phyloP scores from a whole-genome alignment of 1,284 basidiomycete genomes.

The Sphagnurus paluster region DNA sequence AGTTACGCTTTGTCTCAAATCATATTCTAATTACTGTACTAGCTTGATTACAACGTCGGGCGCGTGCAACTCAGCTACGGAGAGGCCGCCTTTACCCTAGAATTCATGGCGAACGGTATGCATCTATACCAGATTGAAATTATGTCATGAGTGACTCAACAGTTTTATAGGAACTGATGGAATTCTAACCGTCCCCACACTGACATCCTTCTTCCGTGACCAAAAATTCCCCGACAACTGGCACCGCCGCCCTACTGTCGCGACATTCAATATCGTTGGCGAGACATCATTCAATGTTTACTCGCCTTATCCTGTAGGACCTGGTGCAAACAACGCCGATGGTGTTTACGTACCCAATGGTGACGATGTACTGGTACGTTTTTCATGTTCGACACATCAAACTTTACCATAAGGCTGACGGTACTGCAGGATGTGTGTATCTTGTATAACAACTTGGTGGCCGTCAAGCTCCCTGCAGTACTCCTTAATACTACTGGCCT shows the following conservation, averaged over 20 bases:
- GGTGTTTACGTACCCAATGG: too few species aligned
- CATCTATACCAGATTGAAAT: too few species aligned
- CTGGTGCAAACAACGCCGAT: too few species aligned
- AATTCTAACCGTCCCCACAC: constrained; percentile 11
- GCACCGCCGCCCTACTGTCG: constrained; percentile 10
- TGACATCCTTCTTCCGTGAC: constrained; percentile 19
- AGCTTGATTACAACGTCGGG: constrained; percentile 18
- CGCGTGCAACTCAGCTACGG: constrained; percentile 17
- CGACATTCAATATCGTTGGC: constrained; percentile 8
- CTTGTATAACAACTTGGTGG: too few species aligned
- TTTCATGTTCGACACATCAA: too few species aligned
- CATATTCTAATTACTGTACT: not conserved
- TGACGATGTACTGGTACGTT: too few species aligned
- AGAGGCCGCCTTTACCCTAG: constrained; percentile 17
- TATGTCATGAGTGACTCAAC: not conserved
- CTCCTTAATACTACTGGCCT: too few species aligned
- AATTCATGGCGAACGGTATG: constrained; percentile 19
- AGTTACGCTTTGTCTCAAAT: not conserved
- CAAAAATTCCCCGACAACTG: constrained; percentile 16
- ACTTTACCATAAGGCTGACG: too few species aligned
- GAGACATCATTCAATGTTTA: not conserved
- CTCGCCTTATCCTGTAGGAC: too few species aligned
- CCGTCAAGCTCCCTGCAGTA: too few species aligned
- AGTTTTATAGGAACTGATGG: constrained; percentile 11
- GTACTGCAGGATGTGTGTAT: too few species aligned